These are phyloP conservation scores for Trifolium fragiferum DNA, from an alignment of 306 rosid species.

Conservation along the genomic window DNA sequence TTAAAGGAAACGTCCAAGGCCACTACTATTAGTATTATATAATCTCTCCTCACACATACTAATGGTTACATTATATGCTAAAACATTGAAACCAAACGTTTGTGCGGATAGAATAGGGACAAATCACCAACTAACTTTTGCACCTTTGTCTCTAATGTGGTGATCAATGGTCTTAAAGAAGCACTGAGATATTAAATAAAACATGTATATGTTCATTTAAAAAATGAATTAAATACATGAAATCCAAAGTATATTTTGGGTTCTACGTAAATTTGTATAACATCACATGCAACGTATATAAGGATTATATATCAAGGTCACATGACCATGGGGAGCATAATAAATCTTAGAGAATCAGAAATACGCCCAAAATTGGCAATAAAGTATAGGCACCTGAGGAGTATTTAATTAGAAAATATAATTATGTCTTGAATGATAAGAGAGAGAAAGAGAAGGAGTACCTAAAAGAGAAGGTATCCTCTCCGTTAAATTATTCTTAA, in stretches of 20 bases:
- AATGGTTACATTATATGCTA: slow-evolving; percentile 9
- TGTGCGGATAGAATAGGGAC: neutral
- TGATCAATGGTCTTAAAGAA: slow-evolving; percentile 21
- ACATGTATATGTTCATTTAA: slow-evolving; percentile 2
- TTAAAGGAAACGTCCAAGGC: slow-evolving; percentile 28
- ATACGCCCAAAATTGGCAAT: slow-evolving; percentile 57
- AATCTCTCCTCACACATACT: slow-evolving; percentile 12
- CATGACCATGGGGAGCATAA: slow-evolving; percentile 67
- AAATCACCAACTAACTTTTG: slow-evolving; percentile 12
- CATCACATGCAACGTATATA: slow-evolving; percentile 54
- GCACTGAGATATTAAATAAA: slow-evolving; percentile 12
- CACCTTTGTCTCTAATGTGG: slow-evolving; percentile 10
- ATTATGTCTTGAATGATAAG: slow-evolving; percentile 67
- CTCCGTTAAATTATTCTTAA: slow-evolving; percentile 42
- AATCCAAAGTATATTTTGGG: slow-evolving; percentile 24
- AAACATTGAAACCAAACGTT: slow-evolving; percentile 19
- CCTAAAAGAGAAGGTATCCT: slow-evolving; percentile 37
- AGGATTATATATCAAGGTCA: slow-evolving; percentile 30
- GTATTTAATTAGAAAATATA: slow-evolving; percentile 58
- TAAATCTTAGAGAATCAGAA: slow-evolving; percentile 62
- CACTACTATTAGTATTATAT: neutral
- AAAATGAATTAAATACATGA: neutral
- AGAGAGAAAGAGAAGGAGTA: slow-evolving; percentile 47
- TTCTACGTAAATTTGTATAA: slow-evolving; percentile 48
- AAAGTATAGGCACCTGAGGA: slow-evolving; percentile 52